These are phyloP conservation scores for Clavispora fructus DNA, from an alignment of 805 yeast species.

Conservation along the genomic window DNA sequence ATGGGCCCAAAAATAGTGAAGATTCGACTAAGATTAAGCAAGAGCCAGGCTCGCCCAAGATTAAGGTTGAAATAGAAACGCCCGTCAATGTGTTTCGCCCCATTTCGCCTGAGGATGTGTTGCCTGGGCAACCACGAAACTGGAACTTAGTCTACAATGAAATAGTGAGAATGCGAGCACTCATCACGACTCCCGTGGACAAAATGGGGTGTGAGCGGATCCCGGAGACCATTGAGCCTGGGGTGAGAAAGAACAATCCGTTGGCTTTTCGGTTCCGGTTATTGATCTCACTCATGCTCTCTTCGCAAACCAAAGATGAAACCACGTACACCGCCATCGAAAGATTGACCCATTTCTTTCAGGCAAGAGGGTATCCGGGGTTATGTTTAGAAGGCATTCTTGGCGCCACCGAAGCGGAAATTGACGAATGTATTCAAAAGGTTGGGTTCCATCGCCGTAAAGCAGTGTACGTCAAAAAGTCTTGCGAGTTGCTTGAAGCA, in stretches of 20 bases:
- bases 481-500: slow-evolving; percentile 49
- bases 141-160: slow-evolving; percentile 55
- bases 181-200: slow-evolving; percentile 79
- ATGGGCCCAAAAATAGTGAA: too few relatives aligned
- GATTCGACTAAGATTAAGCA: background rate
- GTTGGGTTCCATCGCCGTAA: slow-evolving; percentile 88
- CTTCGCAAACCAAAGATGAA: slow-evolving; percentile 91
- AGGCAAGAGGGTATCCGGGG: slow-evolving; percentile 39
- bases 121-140: slow-evolving; percentile 19
- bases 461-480: slow-evolving; percentile 60
- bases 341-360: slow-evolving; percentile 47
- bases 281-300: slow-evolving; percentile 75
- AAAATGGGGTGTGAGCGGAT: slow-evolving; percentile 75
- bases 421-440: slow-evolving; percentile 64
- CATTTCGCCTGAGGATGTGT: slow-evolving; percentile 5
- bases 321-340: slow-evolving; percentile 70
- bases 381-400: slow-evolving; percentile 52
- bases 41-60: background rate
- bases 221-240: slow-evolving; percentile 39
- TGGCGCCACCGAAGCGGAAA: slow-evolving; percentile 44
- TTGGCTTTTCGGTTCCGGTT: slow-evolving; percentile 60
- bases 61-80: background rate
- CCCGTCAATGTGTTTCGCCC: slow-evolving; percentile 10
- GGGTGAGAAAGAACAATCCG: slow-evolving; percentile 28
- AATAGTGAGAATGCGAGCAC: slow-evolving; percentile 61